These are phyloP conservation scores for Bipolaris cookei DNA, from an alignment of 2,329 filamentous ascomycete genomes.

Conservation along the genomic window DNA sequence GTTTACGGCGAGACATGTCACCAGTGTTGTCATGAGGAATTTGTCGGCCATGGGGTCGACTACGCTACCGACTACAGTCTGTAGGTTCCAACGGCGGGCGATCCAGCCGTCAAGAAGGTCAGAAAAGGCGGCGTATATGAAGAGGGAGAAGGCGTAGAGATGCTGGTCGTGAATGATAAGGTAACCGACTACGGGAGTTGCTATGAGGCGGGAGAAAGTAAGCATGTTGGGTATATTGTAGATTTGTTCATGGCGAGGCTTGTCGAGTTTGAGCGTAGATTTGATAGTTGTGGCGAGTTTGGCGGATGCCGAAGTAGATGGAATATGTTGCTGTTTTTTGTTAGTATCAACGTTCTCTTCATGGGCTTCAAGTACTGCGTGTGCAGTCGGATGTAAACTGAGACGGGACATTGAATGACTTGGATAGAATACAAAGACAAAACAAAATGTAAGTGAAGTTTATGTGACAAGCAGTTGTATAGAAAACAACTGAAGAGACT, in stretches of 20 bases:
- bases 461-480: not conserved
- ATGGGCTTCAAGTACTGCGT: not conserved
- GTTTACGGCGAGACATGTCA: slow-evolving; percentile 82
- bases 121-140: slow-evolving; percentile 88
- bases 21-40: slow-evolving; percentile 89
- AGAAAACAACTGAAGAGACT: not conserved
- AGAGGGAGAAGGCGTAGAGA: slow-evolving; percentile 79
- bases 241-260: slow-evolving; percentile 74
- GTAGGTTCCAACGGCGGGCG: slow-evolving; percentile 81
- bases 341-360: not conserved
- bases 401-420: not conserved
- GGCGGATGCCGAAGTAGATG: slow-evolving; percentile 20
- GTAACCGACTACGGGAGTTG: slow-evolving; percentile 86
- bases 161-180: slow-evolving; percentile 84
- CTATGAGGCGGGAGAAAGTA: slow-evolving; percentile 82
- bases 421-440: not conserved
- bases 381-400: not conserved
- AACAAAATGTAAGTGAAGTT: not conserved
- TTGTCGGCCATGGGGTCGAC: slow-evolving; percentile 95
- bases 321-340: not conserved
- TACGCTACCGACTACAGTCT: slow-evolving; percentile 92
- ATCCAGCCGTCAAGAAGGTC: slow-evolving; percentile 95
- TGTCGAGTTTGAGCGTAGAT: slow-evolving; percentile 39
- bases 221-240: slow-evolving; percentile 96
- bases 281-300: slow-evolving; percentile 39